These are phyloP conservation scores for Posidonia australis DNA, from an alignment of 106 monocot species.

Conservation along the genomic window DNA sequence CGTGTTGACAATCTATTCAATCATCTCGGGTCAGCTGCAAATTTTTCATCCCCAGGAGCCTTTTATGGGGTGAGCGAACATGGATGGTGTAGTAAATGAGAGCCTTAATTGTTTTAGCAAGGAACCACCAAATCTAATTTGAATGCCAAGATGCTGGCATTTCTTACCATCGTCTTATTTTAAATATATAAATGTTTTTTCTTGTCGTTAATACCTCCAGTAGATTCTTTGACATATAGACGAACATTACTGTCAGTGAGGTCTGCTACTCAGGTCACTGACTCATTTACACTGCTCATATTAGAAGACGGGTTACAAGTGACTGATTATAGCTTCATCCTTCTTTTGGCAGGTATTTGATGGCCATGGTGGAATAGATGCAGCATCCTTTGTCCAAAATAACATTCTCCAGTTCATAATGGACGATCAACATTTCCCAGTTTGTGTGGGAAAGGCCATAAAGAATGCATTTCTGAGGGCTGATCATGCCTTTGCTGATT, in stretches of 20 bases:
- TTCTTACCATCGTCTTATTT: background rate
- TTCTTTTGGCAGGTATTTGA: slow-evolving; percentile 49
- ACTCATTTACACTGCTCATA: background rate
- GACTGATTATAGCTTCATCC: background rate
- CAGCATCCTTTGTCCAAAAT: slow-evolving; percentile 37
- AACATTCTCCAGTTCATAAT: slow-evolving; percentile 55
- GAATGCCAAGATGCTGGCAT: background rate
- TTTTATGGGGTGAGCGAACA: slow-evolving; percentile 49
- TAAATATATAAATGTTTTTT: too few species aligned
- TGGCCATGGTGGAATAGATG: slow-evolving; percentile 69
- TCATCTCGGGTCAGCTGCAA: slow-evolving; percentile 23
- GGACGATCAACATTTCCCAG: slow-evolving; percentile 41
- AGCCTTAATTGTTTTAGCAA: background rate
- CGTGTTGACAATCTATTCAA: slow-evolving; percentile 49
- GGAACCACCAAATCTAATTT: background rate
- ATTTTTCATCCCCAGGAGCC: slow-evolving; percentile 44
- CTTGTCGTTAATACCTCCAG: too few species aligned
- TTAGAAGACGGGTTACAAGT: background rate
- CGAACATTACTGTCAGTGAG: background rate
- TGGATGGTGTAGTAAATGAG: background rate
- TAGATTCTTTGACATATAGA: too few species aligned
- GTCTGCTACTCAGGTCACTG: background rate
- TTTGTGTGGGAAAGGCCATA: slow-evolving; percentile 32
- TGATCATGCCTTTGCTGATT: slow-evolving; percentile 58
- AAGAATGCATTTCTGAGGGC: slow-evolving; percentile 50